Percentiles rank a stretch among this genome's conserved stretches.
These are phyloP conservation scores for Xylariaceae sp. DNA, from an alignment of 2,329 filamentous ascomycete genomes.

Conservation along the genomic window DNA sequence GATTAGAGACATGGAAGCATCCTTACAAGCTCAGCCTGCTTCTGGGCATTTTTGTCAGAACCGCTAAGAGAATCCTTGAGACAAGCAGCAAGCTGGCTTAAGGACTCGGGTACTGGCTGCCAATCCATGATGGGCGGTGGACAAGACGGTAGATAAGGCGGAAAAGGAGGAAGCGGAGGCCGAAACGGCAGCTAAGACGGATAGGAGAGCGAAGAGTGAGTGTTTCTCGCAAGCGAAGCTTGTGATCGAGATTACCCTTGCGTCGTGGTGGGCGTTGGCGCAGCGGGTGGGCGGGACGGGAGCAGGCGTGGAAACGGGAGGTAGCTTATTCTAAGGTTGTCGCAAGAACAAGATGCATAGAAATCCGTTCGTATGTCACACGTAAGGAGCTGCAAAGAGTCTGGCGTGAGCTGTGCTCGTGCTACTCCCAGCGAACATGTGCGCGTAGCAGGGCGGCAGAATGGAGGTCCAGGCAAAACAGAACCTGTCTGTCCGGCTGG, in stretches of 20 bases:
- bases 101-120: constrained; percentile 82
- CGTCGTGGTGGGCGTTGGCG: constrained; percentile 4
- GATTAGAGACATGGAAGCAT: constrained; percentile 9
- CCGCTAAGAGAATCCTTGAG: constrained; percentile 89
- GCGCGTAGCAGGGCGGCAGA: background rate
- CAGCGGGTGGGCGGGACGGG: background rate
- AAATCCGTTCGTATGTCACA: background rate
- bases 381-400: background rate
- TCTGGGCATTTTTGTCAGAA: constrained; percentile 72
- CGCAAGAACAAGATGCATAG: constrained; percentile 12
- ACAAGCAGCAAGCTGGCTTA: constrained; percentile 83
- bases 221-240: background rate
- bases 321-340: constrained; percentile 7
- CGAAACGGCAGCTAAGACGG: background rate
- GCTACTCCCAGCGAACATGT: background rate
- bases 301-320: background rate
- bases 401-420: background rate
- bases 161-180: background rate
- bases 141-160: constrained; percentile 4
- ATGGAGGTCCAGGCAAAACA: background rate
- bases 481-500: background rate
- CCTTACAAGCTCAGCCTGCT: constrained; percentile 81
- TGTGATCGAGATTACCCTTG: background rate
- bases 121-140: constrained; percentile 65
- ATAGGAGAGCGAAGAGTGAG: background rate